phyloP scores from a whole-genome alignment of 352 stramenopile species.

The Phytopythium chamaehyphon region DNA sequence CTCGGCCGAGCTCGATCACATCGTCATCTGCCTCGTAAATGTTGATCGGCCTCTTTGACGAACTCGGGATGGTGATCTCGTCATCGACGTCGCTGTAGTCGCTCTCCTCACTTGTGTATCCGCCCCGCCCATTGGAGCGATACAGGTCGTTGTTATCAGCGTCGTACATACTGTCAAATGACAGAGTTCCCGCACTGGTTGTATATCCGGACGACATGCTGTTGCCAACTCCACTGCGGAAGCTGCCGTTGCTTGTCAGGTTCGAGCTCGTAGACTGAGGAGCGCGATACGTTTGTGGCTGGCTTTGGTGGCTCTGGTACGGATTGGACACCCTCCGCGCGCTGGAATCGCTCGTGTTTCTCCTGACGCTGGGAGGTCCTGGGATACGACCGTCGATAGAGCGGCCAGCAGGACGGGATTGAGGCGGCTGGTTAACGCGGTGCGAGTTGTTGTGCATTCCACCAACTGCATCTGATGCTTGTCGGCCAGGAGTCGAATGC shows the following conservation, averaged over 20 bases:
- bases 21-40: constrained; percentile 27
- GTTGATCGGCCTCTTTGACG: constrained; percentile 6
- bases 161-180: constrained; percentile 27
- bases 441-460: constrained; percentile 5
- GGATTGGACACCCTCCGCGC: not conserved
- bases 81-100: constrained; percentile 20
- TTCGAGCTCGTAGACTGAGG: not conserved
- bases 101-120: constrained; percentile 18
- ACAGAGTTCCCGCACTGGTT: constrained; percentile 14
- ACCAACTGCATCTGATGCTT: constrained; percentile 8
- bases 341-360: constrained; percentile 11
- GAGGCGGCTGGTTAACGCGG: constrained; percentile 9
- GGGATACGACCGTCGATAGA: constrained; percentile 14
- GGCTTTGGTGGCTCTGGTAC: not conserved
- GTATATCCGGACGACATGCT: constrained; percentile 7
- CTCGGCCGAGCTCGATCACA: constrained; percentile 33
- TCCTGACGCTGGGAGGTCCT: constrained; percentile 5
- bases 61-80: constrained; percentile 9
- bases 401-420: constrained; percentile 5
- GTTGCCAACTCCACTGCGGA: not conserved
- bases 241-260: not conserved
- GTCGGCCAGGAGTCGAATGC: not conserved
- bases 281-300: not conserved
- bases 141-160: constrained; percentile 22
- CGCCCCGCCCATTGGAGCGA: constrained; percentile 10